These are phyloP conservation scores for Jaltomata sinuosa DNA, from an alignment of 257 asterid genomes.

Conservation along the genomic window DNA sequence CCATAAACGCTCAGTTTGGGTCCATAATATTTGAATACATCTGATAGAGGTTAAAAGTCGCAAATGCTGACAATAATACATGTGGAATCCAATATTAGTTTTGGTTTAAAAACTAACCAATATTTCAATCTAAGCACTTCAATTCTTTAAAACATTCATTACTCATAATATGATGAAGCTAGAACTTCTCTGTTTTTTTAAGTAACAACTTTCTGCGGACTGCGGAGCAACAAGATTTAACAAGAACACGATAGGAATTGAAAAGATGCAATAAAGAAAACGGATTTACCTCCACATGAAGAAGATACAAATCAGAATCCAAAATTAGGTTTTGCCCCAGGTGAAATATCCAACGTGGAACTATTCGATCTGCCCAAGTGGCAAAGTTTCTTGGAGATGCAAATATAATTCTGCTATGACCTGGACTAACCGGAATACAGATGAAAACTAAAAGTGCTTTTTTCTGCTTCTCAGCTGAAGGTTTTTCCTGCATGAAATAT, in stretches of 20 bases:
- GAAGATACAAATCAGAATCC: constrained; percentile 73
- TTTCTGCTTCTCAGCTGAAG: constrained; percentile 18
- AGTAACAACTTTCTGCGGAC: not conserved
- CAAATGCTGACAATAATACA: not conserved
- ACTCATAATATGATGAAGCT: too few species aligned
- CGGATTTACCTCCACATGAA: constrained; percentile 54
- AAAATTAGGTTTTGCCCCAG: constrained; percentile 56
- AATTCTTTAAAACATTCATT: too few species aligned
- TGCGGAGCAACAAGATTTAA: not conserved
- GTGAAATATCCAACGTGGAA: constrained; percentile 74
- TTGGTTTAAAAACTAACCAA: not conserved
- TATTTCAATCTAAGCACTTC: not conserved
- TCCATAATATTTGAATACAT: not conserved
- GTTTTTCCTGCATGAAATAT: constrained; percentile 28
- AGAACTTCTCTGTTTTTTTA: not conserved
- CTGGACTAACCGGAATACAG: constrained; percentile 80
- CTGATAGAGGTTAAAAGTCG: not conserved
- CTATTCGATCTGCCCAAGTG: constrained; percentile 42
- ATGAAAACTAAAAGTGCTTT: constrained; percentile 46
- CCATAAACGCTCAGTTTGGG: not conserved
- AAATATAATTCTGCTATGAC: constrained; percentile 66
- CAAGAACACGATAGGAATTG: not conserved
- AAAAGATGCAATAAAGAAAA: not conserved
- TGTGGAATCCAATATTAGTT: not conserved
- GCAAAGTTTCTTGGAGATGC: constrained; percentile 67